Base-by-base conservation (phyloP, 805 yeast species). In the Lipomyces yamanashiensis region DNA sequence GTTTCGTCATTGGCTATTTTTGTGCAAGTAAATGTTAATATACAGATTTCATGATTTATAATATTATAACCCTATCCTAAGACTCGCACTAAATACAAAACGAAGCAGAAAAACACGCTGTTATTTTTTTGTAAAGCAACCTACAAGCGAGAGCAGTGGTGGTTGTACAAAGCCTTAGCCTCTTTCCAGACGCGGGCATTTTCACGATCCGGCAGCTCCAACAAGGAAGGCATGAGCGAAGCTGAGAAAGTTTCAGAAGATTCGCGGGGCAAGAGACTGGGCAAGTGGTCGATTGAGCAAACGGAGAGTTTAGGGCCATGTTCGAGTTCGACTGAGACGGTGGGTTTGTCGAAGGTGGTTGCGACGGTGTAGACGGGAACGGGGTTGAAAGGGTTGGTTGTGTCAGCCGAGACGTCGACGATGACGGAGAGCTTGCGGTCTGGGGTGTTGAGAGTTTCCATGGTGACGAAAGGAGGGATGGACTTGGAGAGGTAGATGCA, bases 381-480 rank as follows among this genome's bases (percentile, higher is more conserved):
- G 62, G 99, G 99, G 80, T 95, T 95, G 82, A 92, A 93, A 66
- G 98, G 98, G 78, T 95, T 95, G 60, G 99, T 95, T 54, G 98
- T 95, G 79, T 95, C 99, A 61, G 99, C 99, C 58, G 97, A 90
- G 62, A 95, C 99, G 77, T 95, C 99, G 58, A 95, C 98, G 66
- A 95, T 91, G 17, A 96, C 90, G 77, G 93, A 85, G 74, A 95
- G 84, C 69, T 83, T 87, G 85, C 99, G 90, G 68, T 80, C 78
- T 50, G 80, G 78, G 63, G 74, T 76, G 78, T 89, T 89, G 75
- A 95, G 83, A 63, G 84, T 76, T 39, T 88, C 89, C 71, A 75
- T 77, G 78, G 87, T 85, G 74, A 91, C 82, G 76, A 95, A 95
- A 58, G 98, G 98, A 40, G 98, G 87, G 74, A 95, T 95, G 74